Percentiles rank a stretch among this genome's conserved stretches.
Conservation (phyloP, 2,329 filamentous ascomycete genomes). For the Xylariales sp. region DNA sequence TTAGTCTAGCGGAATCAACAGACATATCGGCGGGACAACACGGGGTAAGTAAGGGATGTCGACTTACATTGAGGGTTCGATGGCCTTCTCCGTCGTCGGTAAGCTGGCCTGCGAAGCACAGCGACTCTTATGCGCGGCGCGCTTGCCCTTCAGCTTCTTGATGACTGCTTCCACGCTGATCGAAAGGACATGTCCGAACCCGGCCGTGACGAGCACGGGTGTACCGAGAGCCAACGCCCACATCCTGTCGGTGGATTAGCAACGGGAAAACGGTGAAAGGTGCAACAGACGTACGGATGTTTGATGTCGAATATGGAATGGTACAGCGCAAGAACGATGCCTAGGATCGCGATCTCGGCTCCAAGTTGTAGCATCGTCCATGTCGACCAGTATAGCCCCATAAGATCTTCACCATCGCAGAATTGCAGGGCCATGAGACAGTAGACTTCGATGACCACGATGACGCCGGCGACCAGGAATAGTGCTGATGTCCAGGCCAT, state of each 20-base stretch:
- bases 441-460: constrained; percentile 52
- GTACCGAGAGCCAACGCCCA: constrained; percentile 58
- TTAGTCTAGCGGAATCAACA: no score
- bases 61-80: no score
- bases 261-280: background rate
- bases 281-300: constrained; percentile 40
- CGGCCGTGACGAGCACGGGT: constrained; percentile 54
- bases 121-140: constrained; percentile 7
- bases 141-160: constrained; percentile 16
- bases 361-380: constrained; percentile 58
- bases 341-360: constrained; percentile 51
- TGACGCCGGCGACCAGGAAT: constrained; percentile 37
- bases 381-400: constrained; percentile 56
- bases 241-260: constrained; percentile 11
- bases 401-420: constrained; percentile 56
- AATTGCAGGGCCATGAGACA: constrained; percentile 50
- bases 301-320: constrained; percentile 44
- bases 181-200: constrained; percentile 43
- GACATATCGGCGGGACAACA: no score
- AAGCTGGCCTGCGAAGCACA: background rate
- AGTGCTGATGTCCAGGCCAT: constrained; percentile 26
- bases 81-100: constrained; percentile 9
- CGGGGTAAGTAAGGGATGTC: no score
- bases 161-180: no score
- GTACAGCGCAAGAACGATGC: constrained; percentile 49